Conservation (phyloP, 371 early-diverging fungal genomes). For the Mucor saturninus region DNA sequence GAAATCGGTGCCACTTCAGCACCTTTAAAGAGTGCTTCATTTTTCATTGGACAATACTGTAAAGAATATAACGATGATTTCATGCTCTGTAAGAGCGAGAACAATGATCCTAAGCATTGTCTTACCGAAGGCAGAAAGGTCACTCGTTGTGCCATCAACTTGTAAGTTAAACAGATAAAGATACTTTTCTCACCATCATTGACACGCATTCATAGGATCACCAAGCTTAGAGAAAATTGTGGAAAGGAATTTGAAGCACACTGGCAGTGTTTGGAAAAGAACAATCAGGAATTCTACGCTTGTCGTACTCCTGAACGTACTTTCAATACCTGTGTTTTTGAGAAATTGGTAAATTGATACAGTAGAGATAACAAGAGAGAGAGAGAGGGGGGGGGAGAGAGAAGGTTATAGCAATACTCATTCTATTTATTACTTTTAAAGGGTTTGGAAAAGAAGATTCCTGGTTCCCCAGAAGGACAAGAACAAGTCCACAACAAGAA, state of each 20-base stretch:
- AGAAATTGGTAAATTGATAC: conserved; percentile 74
- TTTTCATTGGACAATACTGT: conserved; percentile 89
- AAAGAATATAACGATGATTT: conserved; percentile 94
- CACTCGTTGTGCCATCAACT: conserved; percentile 91
- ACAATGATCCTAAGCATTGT: conserved; percentile 88
- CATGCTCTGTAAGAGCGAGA: conserved; percentile 95
- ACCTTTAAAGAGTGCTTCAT: conserved; percentile 92
- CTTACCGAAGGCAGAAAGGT: conserved; percentile 94
- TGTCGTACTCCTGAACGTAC: conserved; percentile 84
- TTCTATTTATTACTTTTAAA: conserved; percentile 24
- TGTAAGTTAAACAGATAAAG: conserved; percentile 57
- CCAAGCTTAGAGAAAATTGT: conserved; percentile 90
- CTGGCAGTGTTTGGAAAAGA: conserved; percentile 91
- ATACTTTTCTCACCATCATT: too few relatives aligned
- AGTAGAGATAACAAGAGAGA: neutral
- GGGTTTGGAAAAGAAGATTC: conserved; percentile 82
- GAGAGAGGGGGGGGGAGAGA: neutral
- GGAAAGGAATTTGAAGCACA: conserved; percentile 86
- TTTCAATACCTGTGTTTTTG: conserved; percentile 91
- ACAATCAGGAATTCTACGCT: conserved; percentile 84
- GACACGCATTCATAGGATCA: conserved; percentile 56
- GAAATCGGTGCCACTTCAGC: conserved; percentile 94
- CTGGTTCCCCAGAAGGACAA: conserved; percentile 72
- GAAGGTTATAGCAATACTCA: too few relatives aligned
- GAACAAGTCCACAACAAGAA: conserved; percentile 76